Evolutionary conservation across 2,329 filamentous ascomycete genomes (phyloP), one percentile per base, ranked within the genome.

Genomic region (Pezicula carpinea): DNA sequence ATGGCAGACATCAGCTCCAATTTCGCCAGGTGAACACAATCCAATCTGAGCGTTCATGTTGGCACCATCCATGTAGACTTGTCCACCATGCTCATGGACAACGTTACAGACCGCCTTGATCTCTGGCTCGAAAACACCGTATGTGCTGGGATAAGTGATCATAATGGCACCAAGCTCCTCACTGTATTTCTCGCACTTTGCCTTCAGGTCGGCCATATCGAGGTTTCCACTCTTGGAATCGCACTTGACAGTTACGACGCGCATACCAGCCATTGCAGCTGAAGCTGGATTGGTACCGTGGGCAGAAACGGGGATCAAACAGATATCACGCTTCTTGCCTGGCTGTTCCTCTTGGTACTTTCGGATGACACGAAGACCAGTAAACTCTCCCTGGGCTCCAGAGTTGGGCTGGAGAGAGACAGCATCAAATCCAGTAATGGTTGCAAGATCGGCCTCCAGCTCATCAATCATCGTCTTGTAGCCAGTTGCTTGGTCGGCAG

Each of bases 1-100:
- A 72, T 96, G 92, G 77, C 92, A 97, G 33, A 96, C 91, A 65
- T 97, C 92, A 23, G 92, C 92, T 17, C 92, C 92, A 56, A 97
- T 95, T 66, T 95, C 90, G 33, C 92, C 92, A 2, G 92, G 92
- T 1, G 89, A 95, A 73, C 89, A 96, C 10, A 97, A 79, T 11
- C 92, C 92, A 54, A 97, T 96, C 69, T 97, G 92, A 15, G 92
- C 92, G 64, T 96, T 97, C 89, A 96, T 93, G 73, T 97, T 97
- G 55, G 92, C 92, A 40, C 92, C 92, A 64, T 97, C 92, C 92
- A 97, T 96, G 74, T 96, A 97, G 14, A 97, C 92, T 64, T 95
- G 89, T 8, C 92, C 92, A 44, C 92, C 92, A 63, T 95, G 74
- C 54, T 86, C 69, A 70, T 97, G 92, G 15, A 97, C 89, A 23